Conservation (phyloP, 805 yeast species). For the Maudiozyma bulderi region DNA sequence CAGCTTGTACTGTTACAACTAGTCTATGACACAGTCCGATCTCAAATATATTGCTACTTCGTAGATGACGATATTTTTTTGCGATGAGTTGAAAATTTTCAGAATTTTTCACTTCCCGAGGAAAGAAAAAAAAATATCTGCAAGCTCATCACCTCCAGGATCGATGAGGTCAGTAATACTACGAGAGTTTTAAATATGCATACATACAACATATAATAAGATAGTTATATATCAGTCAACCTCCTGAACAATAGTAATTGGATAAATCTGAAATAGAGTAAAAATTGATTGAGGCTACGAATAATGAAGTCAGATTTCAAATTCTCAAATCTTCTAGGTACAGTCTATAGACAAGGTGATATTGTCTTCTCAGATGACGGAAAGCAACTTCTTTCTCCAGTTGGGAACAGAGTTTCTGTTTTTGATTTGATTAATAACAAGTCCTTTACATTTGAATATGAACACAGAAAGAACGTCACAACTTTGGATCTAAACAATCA, state of each 20-base stretch:
- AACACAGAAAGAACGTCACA: slow-evolving; percentile 77
- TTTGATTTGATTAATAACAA: slow-evolving; percentile 78
- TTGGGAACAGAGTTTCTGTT: slow-evolving; percentile 84
- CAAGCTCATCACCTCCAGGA: neutral
- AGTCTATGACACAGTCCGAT: neutral
- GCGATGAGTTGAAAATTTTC: slow-evolving; percentile 1
- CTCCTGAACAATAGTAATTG: too few relatives aligned
- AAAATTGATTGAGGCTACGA: neutral
- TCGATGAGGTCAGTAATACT: neutral
- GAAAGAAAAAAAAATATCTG: neutral
- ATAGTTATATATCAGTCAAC: too few relatives aligned
- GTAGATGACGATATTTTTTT: neutral
- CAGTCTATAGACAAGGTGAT: slow-evolving; percentile 92
- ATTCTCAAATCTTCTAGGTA: slow-evolving; percentile 84
- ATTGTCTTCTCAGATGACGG: slow-evolving; percentile 82
- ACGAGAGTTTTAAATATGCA: neutral
- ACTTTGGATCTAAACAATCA: slow-evolving; percentile 77
- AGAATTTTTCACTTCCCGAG: neutral
- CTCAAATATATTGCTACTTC: neutral
- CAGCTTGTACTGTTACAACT: too few relatives aligned
- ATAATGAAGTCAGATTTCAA: slow-evolving; percentile 79
- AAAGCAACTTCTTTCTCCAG: slow-evolving; percentile 73
- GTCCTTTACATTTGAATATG: slow-evolving; percentile 84
- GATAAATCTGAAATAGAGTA: too few relatives aligned
- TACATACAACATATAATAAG: too few relatives aligned